Evolutionary conservation across 2,329 filamentous ascomycete species (phyloP).

Genomic region (Pyrenophora graminea): DNA sequence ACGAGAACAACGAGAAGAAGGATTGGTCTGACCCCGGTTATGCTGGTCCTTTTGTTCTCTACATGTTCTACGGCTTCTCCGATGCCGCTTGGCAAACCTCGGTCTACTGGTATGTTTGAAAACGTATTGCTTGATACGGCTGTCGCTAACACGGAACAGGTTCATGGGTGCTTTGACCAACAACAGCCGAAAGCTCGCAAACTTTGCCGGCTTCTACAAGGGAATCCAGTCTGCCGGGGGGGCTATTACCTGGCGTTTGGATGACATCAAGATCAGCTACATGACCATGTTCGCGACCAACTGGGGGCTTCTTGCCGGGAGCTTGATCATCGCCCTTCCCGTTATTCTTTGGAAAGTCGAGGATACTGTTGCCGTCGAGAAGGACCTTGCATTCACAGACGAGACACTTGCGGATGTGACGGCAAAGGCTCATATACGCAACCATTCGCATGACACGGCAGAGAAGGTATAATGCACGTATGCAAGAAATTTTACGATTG

Average conservation of each 20-base stretch:
- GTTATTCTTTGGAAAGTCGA: constrained; percentile 79
- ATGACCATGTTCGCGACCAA: constrained; percentile 73
- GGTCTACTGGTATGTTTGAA: constrained; percentile 75
- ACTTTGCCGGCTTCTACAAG: constrained; percentile 90
- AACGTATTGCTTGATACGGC: background rate
- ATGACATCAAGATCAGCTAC: constrained; percentile 63
- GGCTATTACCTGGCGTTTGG: constrained; percentile 74
- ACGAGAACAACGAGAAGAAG: constrained; percentile 41
- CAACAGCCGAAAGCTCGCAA: constrained; percentile 87
- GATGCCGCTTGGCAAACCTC: constrained; percentile 89
- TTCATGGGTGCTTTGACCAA: constrained; percentile 88
- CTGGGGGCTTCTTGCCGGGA: constrained; percentile 77
- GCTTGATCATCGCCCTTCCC: constrained; percentile 75
- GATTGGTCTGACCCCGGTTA: constrained; percentile 74
- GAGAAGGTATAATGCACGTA: constrained; percentile 35
- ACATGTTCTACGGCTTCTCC: constrained; percentile 88
- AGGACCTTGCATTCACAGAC: constrained; percentile 83
- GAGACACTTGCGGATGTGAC: constrained; percentile 75
- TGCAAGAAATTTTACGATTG: constrained; percentile 9
- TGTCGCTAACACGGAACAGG: background rate
- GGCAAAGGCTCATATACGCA: constrained; percentile 30
- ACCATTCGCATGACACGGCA: constrained; percentile 17
- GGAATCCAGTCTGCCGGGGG: constrained; percentile 86
- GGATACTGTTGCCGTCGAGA: constrained; percentile 78
- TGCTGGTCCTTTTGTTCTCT: constrained; percentile 81